Evolutionary conservation across 495 filamentous ascomycete genomes (phyloP), one percentile per base, ranked within the genome.

Genomic region (Arthonia radiata): DNA sequence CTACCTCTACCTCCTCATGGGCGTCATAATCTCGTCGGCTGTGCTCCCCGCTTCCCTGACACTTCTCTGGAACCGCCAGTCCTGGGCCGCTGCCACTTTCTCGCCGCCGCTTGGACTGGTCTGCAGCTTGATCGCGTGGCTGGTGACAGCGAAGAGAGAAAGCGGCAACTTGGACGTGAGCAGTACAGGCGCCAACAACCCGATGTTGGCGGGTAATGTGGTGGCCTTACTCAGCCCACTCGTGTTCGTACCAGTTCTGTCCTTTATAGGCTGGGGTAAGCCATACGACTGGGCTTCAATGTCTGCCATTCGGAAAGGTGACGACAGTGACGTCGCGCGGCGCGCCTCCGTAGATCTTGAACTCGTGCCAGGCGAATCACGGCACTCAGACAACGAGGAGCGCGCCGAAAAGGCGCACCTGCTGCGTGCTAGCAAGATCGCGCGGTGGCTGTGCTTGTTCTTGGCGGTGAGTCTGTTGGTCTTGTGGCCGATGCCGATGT

Each of bases 401-500:
- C 36, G 15, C 4, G 28, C 24, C n/a, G 77, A 91, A 38, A 61
- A 68, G 30, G 48, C 45, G 29, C 70, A 77, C 31, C 61, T 92
- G 18, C 47, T 61, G 37, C 62, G 63, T 5, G 74, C 80, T 0
- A 67, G 76, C 16, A 61, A 71, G 32, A 80, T 89, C 40, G 78
- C 81, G 7, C 76, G 77, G 36, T 63, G 54, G 4, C 58, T 76
- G 36, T 92, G 81, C 0, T 56, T 72, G 13, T 50, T 64, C 37
- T 59, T 91, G 54, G 80, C 81, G 0, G 32, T 92, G 0, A 60
- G 64, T 5, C 49, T 94, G 29, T 47, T 94, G 2, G 56, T 94
- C 13, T 60, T 92, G 25, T 94, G 83, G 83, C 83, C 83, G 5
- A 86, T 92, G 57, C 83, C 83, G 1, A 66, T 94, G 67, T 94